Base-by-base conservation (phyloP, 2,329 filamentous ascomycete species). In the Zopfia rhizophila region DNA sequence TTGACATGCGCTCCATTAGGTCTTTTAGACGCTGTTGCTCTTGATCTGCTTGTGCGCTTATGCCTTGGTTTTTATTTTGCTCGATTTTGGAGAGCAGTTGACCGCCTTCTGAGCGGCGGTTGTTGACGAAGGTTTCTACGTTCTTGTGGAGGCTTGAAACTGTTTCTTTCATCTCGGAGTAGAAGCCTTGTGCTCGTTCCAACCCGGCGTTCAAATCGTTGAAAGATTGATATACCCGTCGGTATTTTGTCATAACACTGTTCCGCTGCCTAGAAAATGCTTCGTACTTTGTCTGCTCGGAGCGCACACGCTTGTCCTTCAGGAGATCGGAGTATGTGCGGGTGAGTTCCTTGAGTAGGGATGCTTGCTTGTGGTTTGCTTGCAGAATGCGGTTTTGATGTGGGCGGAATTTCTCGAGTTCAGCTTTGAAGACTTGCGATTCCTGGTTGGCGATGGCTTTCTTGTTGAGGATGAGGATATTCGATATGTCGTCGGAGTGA, bases 251-350 rank as follows among this genome's bases (percentile, higher is more conserved):
- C 72, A 96, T 84, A 4, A 95, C 92, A 0, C 85, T 80, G 37
- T 86, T 89, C 30, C 91, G 82, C 68, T 96, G 91, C 44, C 91
- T 82, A 41, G 91, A 92, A 54, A 96, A 90, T 2, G 81, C 76
- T 69, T 99, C 94, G 65, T 97, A 97, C 72, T 95, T 97, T 75
- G 86, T 95, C 75, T 97, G 93, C 72, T 99, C 94, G 0, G 91
- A 85, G 36, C 91, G 84, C 11, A 99, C 93, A 43, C 94, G 84
- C 78, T 95, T 96, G 72, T 99, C 94, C 70, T 97, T 92, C 25
- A 97, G 75, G 6, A 99, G 80, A 48, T 87, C 85, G 63, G 92
- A 93, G 72, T 97, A 97, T 0, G 88, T 86, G 25, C 84, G 82
- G 0, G 91, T 96, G 32, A 99, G 81, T 60, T 99, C 94, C 72